Evolutionary conservation across 2,329 filamentous ascomycete genomes (phyloP).

Genomic region (Cordyceps cateniannulata): DNA sequence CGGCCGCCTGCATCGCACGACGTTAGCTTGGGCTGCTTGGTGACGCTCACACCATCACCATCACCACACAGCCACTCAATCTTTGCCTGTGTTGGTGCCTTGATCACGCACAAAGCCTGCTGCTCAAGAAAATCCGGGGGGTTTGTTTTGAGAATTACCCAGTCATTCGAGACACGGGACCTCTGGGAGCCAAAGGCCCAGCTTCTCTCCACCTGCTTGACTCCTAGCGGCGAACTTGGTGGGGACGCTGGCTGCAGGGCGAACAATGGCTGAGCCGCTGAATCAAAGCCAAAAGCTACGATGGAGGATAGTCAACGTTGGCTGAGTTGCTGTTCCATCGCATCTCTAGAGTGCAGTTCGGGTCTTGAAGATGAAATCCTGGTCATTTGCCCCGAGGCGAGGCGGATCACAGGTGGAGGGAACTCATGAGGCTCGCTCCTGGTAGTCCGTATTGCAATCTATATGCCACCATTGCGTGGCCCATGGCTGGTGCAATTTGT

Average conservation of each 20-base stretch:
- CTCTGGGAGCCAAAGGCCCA: background rate
- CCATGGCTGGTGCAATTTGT: background rate
- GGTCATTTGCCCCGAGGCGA: background rate
- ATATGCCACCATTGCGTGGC: background rate
- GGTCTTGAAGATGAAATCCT: slow-evolving; percentile 4
- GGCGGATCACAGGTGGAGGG: background rate
- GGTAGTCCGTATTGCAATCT: background rate
- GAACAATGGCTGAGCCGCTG: slow-evolving; percentile 9
- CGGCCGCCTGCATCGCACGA: background rate
- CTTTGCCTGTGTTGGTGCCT: background rate
- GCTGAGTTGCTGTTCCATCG: background rate
- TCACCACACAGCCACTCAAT: background rate
- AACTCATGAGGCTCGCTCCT: background rate
- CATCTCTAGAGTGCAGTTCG: background rate
- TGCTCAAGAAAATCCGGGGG: background rate
- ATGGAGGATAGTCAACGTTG: background rate
- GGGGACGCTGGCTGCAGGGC: slow-evolving; percentile 8
- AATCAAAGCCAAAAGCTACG: background rate
- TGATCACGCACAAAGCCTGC: background rate
- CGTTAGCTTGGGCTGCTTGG: background rate
- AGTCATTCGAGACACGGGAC: background rate
- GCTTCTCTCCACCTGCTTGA: background rate
- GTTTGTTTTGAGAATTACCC: background rate
- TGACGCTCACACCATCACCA: background rate
- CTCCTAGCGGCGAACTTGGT: background rate